phyloP scores from a whole-genome alignment of 1,139 yeast genomes.

The Debaryomyces robertsiae region DNA sequence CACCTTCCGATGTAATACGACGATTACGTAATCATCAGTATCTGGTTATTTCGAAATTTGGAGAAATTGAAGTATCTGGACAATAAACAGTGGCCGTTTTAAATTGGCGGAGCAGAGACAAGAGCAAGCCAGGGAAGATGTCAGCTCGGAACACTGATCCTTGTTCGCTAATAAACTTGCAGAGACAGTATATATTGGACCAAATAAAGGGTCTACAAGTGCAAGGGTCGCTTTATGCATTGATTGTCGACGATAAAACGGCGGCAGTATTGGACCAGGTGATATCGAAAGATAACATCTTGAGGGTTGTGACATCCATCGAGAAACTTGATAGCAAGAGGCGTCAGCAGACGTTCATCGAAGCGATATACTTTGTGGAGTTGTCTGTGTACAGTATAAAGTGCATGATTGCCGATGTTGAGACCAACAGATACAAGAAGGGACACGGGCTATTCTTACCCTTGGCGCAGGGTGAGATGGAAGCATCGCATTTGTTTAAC shows the following conservation, averaged over 20 bases:
- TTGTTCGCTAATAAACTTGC: constrained; percentile 37
- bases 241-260: constrained; percentile 41
- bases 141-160: constrained; percentile 30
- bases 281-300: constrained; percentile 38
- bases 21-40: constrained; percentile 5
- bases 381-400: constrained; percentile 40
- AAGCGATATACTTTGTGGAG: constrained; percentile 46
- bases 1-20: neutral
- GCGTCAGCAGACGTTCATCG: constrained; percentile 39
- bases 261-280: constrained; percentile 39
- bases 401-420: constrained; percentile 47
- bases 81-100: neutral
- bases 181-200: constrained; percentile 37
- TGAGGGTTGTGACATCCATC: constrained; percentile 45
- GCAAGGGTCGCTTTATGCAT: constrained; percentile 39
- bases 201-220: constrained; percentile 37
- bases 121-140: constrained; percentile 8
- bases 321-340: constrained; percentile 42
- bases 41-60: constrained; percentile 1
- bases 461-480: constrained; percentile 26
- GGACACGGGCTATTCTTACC: constrained; percentile 46
- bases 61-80: constrained; percentile 2
- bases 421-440: constrained; percentile 37
- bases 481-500: constrained; percentile 27
- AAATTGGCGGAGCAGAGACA: neutral